Evolutionary conservation across 2,329 filamentous ascomycete species (phyloP), one percentile per base, ranked within the genome.

Genomic region (Penicillium oxalicum): DNA sequence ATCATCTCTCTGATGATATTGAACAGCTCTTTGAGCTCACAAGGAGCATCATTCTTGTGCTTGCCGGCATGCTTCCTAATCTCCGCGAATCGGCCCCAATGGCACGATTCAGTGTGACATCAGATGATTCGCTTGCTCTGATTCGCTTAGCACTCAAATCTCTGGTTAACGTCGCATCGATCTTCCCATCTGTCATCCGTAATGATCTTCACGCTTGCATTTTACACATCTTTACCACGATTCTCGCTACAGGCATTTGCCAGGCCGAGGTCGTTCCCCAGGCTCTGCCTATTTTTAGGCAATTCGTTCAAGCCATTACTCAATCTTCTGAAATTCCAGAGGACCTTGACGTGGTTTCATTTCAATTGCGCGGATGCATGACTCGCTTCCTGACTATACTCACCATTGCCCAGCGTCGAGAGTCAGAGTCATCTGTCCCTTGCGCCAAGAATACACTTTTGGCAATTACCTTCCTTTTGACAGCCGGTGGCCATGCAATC

Each of bases 1-100:
- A 90, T 45, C 86, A 93, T 65, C 74, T 98, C 9, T 95, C 89
- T 0, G 93, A 98, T 62, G 93, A 98, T 64, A 95, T 98, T 54
- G 93, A 98, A 64, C 93, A 98, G 70, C 78, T 98, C 0, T 98
- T 98, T 61, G 93, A 98, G 70, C 77, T 98, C 40, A 98, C 93
- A 0, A 82, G 93, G 55, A 95, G 96, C 64, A 96, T 97, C 54
- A 91, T 97, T 12, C 77, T 98, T 7, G 91, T 97, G 1, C 77
- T 98, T 27, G 87, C 90, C 0, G 89, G 91, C 0, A 75, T 96
- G 35, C 75, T 98, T 24, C 93, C 94, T 4, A 94, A 91, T 52
- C 65, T 76, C 11, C 66, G 70, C 7, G 71, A 74, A 44, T 63
- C 62, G 42, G 82, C 79, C 33, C 81, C 79, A 55, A 77, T 78